Evolutionary conservation across 495 filamentous ascomycete species (phyloP).

Genomic region (Penicillium turbatum): DNA sequence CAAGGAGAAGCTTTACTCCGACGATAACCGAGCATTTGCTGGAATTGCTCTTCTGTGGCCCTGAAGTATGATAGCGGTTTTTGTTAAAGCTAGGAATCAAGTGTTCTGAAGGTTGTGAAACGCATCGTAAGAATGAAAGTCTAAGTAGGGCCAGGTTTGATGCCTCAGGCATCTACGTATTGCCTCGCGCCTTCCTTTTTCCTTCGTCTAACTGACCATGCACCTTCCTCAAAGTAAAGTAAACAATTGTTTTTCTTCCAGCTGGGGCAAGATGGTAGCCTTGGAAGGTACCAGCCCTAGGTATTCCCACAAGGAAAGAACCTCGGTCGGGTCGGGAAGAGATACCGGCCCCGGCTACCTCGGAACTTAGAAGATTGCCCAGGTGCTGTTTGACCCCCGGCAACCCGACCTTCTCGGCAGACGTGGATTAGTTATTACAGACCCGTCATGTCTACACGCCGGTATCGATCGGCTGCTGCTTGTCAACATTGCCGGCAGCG

Average conservation of each 20-base stretch:
- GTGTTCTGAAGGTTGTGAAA: neutral
- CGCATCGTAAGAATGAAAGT: neutral
- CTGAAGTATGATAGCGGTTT: neutral
- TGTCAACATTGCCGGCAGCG: constrained; percentile 32
- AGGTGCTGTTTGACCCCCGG: neutral
- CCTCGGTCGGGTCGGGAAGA: neutral
- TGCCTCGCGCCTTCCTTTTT: neutral
- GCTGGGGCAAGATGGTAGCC: too few species aligned
- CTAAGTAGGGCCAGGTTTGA: too few species aligned
- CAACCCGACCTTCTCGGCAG: neutral
- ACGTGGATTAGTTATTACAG: constrained; percentile 8
- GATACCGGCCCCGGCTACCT: neutral
- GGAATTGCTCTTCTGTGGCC: constrained; percentile 18
- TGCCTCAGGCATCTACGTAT: too few species aligned
- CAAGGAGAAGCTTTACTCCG: constrained; percentile 23
- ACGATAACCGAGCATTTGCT: constrained; percentile 29
- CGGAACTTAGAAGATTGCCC: neutral
- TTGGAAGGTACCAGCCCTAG: too few species aligned
- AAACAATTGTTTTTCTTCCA: too few species aligned
- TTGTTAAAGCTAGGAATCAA: neutral
- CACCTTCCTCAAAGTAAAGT: too few species aligned
- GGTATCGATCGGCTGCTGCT: constrained; percentile 32
- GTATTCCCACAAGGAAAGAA: neutral
- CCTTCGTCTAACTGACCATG: neutral
- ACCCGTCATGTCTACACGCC: constrained; percentile 27